Percentiles rank a stretch among this genome's conserved stretches.
Evolutionary conservation across 1,139 yeast genomes (phyloP).

Genomic region (Lodderomyces parapsilosis): DNA sequence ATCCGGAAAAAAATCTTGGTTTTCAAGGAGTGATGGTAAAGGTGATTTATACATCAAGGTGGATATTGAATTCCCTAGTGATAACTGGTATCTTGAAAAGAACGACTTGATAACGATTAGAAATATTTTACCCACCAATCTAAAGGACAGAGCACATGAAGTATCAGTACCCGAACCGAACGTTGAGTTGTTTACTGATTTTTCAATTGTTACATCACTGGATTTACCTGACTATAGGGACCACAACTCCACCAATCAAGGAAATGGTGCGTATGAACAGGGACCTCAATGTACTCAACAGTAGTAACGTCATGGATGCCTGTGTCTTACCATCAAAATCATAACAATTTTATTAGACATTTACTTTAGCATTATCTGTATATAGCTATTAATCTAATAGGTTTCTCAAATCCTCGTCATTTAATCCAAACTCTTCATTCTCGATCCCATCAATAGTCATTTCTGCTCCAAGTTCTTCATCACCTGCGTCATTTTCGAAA

Average conservation of each 20-base stretch:
- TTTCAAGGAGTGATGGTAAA: constrained; percentile 27
- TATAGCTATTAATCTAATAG: constrained; percentile 29
- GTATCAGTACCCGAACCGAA: constrained; percentile 34
- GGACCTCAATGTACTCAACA: constrained; percentile 45
- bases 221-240: constrained; percentile 42
- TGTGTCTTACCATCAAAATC: neutral
- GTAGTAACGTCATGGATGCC: constrained; percentile 13
- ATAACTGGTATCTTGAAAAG: constrained; percentile 73
- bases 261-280: constrained; percentile 13
- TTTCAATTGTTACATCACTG: constrained; percentile 27
- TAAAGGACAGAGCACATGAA: constrained; percentile 24
- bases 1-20: constrained; percentile 33
- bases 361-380: neutral
- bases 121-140: constrained; percentile 52
- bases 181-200: constrained; percentile 43
- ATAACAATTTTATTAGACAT: neutral
- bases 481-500: constrained; percentile 15
- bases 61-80: constrained; percentile 79
- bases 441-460: constrained; percentile 10
- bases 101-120: constrained; percentile 54
- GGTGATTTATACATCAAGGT: constrained; percentile 79
- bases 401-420: constrained; percentile 34
- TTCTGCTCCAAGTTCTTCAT: constrained; percentile 3
- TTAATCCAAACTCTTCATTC: constrained; percentile 31
- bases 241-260: constrained; percentile 24